Conservation (phyloP, 352 stramenopile genomes). For the Pythium oligandrum region DNA sequence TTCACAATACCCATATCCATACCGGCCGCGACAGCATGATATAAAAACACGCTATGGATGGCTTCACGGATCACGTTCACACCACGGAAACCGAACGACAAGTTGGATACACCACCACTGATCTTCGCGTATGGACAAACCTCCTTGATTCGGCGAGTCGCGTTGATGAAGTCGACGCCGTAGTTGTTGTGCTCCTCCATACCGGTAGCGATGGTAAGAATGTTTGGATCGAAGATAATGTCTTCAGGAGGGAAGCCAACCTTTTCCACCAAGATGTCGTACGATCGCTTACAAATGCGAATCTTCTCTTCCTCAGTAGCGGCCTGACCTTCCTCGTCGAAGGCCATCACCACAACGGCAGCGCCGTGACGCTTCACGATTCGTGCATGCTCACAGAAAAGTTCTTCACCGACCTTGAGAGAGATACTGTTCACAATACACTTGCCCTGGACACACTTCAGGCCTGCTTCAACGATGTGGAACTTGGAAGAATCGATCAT, state of each 20-base stretch:
- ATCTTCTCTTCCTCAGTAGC: conserved; percentile 94
- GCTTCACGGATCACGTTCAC: conserved; percentile 97
- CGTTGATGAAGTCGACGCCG: conserved; percentile 97
- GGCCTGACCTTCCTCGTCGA: conserved; percentile 96
- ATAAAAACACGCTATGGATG: conserved; percentile 96
- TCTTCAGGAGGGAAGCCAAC: conserved; percentile 94
- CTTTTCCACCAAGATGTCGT: conserved; percentile 95
- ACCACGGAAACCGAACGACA: conserved; percentile 96
- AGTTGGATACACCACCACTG: conserved; percentile 94
- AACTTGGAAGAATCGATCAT: conserved; percentile 99
- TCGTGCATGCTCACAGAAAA: conserved; percentile 94
- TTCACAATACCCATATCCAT: conserved; percentile 99
- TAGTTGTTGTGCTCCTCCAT: conserved; percentile 99
- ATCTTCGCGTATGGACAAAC: conserved; percentile 95
- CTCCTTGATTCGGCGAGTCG: conserved; percentile 93
- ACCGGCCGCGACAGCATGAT: conserved; percentile 92
- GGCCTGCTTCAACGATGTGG: conserved; percentile 94
- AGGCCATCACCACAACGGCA: conserved; percentile 97
- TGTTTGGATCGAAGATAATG: conserved; percentile 98
- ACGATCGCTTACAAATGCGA: conserved; percentile 97
- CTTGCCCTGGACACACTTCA: conserved; percentile 98
- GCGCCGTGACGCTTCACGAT: conserved; percentile 94
- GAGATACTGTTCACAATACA: conserved; percentile 97
- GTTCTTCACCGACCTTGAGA: conserved; percentile 95
- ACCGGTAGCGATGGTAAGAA: conserved; percentile 95